Conservation (phyloP, 1,284 basidiomycete species). For the Phylloboletellus chloephorus region DNA sequence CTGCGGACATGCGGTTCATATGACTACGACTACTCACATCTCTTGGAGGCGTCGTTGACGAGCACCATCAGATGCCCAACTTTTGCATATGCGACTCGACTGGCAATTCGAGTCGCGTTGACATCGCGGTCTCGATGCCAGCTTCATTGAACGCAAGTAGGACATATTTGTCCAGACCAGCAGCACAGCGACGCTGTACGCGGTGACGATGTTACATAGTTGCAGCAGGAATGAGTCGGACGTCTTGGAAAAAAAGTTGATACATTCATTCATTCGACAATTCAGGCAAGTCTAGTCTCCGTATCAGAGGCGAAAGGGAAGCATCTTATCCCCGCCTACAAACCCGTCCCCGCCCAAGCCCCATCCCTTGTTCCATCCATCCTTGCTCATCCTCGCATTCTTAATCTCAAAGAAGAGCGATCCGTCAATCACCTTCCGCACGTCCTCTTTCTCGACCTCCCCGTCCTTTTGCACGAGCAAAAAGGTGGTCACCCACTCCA, state of each 20-base stretch:
- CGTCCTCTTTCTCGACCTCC: conserved; percentile 28
- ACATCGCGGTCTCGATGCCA: conserved; percentile 48
- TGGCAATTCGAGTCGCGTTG: too few relatives aligned
- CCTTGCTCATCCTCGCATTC: conserved; percentile 12
- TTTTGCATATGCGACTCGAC: too few relatives aligned
- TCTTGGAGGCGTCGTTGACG: conserved; percentile 64
- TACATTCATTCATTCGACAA: neutral
- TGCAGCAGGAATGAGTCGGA: neutral
- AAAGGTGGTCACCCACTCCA: conserved; percentile 33
- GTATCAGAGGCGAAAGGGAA: conserved; percentile 25
- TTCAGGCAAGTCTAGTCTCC: conserved; percentile 8
- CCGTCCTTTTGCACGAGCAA: conserved; percentile 27
- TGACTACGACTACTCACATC: conserved; percentile 27
- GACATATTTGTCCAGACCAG: conserved; percentile 46
- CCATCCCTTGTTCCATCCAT: conserved; percentile 30
- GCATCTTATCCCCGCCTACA: conserved; percentile 27
- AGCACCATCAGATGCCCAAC: conserved; percentile 50
- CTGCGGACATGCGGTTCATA: conserved; percentile 5
- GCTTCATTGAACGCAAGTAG: too few relatives aligned
- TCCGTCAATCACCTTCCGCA: conserved; percentile 26
- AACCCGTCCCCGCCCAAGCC: conserved; percentile 29
- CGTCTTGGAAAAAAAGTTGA: conserved; percentile 8
- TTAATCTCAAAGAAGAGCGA: conserved; percentile 29
- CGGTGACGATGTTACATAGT: conserved; percentile 4
- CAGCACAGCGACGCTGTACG: conserved; percentile 28